Conservation (phyloP, 495 filamentous ascomycete species). For the Mytilinidion resinicola region DNA sequence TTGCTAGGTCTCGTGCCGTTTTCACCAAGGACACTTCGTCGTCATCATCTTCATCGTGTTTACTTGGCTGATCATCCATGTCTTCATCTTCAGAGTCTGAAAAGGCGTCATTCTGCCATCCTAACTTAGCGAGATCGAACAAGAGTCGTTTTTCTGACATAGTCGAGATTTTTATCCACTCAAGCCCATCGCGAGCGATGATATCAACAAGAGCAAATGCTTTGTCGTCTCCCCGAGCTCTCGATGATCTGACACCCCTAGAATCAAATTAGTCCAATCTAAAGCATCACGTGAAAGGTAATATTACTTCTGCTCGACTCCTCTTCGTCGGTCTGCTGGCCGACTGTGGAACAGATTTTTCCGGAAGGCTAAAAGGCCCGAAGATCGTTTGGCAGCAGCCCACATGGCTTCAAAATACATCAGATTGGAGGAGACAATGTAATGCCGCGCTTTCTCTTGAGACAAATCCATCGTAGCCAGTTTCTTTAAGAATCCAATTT, state of each 20-base stretch:
- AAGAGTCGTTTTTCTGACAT: constrained; percentile 33
- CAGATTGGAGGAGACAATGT: constrained; percentile 34
- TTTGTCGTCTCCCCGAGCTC: not conserved
- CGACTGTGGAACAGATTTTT: constrained; percentile 22
- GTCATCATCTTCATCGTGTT: constrained; percentile 26
- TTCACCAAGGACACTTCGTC: constrained; percentile 45
- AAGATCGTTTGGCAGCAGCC: constrained; percentile 33
- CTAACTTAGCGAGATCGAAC: constrained; percentile 39
- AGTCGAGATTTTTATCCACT: constrained; percentile 36
- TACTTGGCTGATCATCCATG: not conserved
- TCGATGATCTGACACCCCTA: no score
- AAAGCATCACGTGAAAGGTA: not conserved
- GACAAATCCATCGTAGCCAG: constrained; percentile 11
- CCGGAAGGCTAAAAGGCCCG: constrained; percentile 27
- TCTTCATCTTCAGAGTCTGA: constrained; percentile 40
- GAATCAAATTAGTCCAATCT: no score
- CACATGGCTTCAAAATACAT: constrained; percentile 34
- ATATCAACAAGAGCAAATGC: constrained; percentile 30
- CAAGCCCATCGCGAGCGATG: constrained; percentile 28
- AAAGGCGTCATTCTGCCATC: constrained; percentile 32
- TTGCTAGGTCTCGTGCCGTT: constrained; percentile 48
- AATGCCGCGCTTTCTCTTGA: constrained; percentile 22
- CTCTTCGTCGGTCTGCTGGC: constrained; percentile 16
- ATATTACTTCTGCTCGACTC: not conserved
- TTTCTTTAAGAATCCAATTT: constrained; percentile 27